These are phyloP conservation scores for Microbotryomycetes sp. DNA, from an alignment of 1,284 basidiomycete genomes.

Conservation along the genomic window DNA sequence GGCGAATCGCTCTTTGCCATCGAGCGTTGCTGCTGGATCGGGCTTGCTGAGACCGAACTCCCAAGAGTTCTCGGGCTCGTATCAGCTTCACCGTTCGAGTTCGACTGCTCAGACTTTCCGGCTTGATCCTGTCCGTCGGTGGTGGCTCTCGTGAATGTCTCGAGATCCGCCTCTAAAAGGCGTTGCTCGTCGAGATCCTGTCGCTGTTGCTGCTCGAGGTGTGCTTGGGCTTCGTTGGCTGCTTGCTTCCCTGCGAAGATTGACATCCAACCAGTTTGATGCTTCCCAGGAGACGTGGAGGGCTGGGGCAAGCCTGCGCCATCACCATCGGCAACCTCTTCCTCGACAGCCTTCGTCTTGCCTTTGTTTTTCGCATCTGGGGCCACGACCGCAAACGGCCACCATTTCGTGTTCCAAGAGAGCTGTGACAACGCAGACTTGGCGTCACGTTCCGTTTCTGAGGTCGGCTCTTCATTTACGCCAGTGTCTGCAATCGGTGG, in stretches of 20 bases:
- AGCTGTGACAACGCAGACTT: neutral
- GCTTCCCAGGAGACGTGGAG: neutral
- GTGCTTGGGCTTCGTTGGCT: neutral
- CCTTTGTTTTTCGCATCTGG: neutral
- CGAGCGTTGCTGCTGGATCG: neutral
- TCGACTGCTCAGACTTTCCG: neutral
- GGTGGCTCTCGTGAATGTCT: neutral
- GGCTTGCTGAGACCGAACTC: neutral
- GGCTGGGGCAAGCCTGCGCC: neutral
- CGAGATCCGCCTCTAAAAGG: conserved; percentile 14
- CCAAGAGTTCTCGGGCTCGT: neutral
- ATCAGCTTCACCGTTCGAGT: neutral
- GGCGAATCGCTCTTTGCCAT: no score
- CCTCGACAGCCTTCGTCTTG: neutral
- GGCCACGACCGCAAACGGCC: conserved; percentile 23
- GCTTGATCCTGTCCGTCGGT: neutral
- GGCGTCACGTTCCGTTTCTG: neutral
- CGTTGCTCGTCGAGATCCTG: conserved; percentile 16
- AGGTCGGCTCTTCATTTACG: neutral
- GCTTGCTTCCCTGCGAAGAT: conserved; percentile 21
- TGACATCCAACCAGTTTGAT: conserved; percentile 4
- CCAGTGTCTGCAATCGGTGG: neutral
- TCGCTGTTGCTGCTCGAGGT: neutral
- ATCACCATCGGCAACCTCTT: conserved; percentile 1
- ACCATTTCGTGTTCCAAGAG: conserved; percentile 27